phyloP scores from a whole-genome alignment of 768 basidiomycete genomes.

The Lactarius indigo region DNA sequence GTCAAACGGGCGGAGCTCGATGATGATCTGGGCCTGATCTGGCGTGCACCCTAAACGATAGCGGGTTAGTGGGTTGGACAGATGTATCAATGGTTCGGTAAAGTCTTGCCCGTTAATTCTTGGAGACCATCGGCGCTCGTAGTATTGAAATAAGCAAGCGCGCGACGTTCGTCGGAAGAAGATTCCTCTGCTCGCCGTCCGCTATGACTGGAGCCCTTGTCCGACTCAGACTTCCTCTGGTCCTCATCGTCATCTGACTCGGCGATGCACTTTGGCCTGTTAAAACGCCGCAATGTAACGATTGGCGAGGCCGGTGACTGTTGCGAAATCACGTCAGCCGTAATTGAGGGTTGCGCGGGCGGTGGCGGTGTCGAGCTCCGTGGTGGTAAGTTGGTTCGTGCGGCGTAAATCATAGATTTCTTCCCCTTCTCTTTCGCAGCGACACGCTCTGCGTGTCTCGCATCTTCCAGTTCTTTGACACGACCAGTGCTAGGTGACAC shows the following conservation, averaged over 20 bases:
- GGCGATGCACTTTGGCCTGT: slow-evolving; percentile 56
- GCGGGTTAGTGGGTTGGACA: slow-evolving; percentile 6
- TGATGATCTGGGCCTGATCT: slow-evolving; percentile 78
- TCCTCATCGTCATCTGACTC: slow-evolving; percentile 66
- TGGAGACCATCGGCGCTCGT: slow-evolving; percentile 61
- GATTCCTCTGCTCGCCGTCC: slow-evolving; percentile 35
- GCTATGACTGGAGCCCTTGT: slow-evolving; percentile 38
- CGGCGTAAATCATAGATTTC: slow-evolving; percentile 79
- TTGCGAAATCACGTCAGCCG: slow-evolving; percentile 38
- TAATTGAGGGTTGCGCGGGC: slow-evolving; percentile 35
- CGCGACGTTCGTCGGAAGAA: slow-evolving; percentile 44
- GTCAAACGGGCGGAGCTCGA: slow-evolving; percentile 75
- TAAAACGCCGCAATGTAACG: slow-evolving; percentile 40
- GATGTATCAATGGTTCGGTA: background rate
- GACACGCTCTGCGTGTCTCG: slow-evolving; percentile 60
- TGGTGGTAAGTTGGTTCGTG: slow-evolving; percentile 47
- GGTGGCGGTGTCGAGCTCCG: slow-evolving; percentile 39
- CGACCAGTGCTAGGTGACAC: slow-evolving; percentile 48
- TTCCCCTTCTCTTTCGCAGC: slow-evolving; percentile 73
- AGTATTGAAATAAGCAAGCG: slow-evolving; percentile 67
- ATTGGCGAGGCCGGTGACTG: slow-evolving; percentile 44
- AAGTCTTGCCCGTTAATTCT: slow-evolving; percentile 64
- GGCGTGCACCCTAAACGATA: slow-evolving; percentile 59
- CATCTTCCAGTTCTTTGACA: slow-evolving; percentile 71
- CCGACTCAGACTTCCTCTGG: slow-evolving; percentile 53